Percentiles rank a stretch among this genome's conserved stretches.
phyloP scores from a whole-genome alignment of 2,329 filamentous ascomycete species.

The Paecilomyces formosus region DNA sequence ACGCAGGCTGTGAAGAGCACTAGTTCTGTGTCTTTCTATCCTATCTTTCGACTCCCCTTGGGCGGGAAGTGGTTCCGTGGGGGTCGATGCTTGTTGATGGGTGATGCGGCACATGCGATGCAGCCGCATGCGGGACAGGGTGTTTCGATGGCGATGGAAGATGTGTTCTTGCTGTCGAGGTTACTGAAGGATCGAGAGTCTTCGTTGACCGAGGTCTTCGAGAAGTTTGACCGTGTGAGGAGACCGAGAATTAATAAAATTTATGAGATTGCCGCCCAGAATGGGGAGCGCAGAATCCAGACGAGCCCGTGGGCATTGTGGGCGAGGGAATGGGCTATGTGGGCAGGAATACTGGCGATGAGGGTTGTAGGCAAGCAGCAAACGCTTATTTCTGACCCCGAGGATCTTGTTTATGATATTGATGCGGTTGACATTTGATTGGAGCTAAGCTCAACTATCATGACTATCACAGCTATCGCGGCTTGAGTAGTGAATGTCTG shows the following conservation, averaged over 20 bases:
- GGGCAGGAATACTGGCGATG: conserved; percentile 8
- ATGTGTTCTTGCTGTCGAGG: conserved; percentile 25
- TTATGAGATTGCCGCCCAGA: conserved; percentile 13
- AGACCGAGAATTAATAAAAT: conserved; percentile 23
- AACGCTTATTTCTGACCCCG: conserved; percentile 11
- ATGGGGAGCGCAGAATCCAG: conserved; percentile 17
- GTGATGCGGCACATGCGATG: conserved; percentile 28
- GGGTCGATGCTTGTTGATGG: conserved; percentile 28
- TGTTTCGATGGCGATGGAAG: conserved; percentile 48
- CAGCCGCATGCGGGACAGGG: conserved; percentile 43
- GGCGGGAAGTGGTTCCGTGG: conserved; percentile 23
- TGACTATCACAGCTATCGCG: not conserved
- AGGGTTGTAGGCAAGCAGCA: conserved; percentile 14
- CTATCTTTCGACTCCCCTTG: conserved; percentile 25
- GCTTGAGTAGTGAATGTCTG: not conserved
- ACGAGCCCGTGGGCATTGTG: conserved; percentile 16
- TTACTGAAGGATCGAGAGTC: conserved; percentile 12
- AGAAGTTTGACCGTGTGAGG: conserved; percentile 20
- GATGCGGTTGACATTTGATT: conserved; percentile 9
- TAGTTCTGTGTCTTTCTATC: conserved; percentile 22
- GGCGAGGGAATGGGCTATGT: conserved; percentile 17
- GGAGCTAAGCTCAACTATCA: not conserved
- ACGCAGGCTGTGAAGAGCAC: conserved; percentile 7
- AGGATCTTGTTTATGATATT: conserved; percentile 24
- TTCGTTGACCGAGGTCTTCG: conserved; percentile 13